Conservation (phyloP, 176 grass and related monocot genomes). For the Musa acuminata region DNA sequence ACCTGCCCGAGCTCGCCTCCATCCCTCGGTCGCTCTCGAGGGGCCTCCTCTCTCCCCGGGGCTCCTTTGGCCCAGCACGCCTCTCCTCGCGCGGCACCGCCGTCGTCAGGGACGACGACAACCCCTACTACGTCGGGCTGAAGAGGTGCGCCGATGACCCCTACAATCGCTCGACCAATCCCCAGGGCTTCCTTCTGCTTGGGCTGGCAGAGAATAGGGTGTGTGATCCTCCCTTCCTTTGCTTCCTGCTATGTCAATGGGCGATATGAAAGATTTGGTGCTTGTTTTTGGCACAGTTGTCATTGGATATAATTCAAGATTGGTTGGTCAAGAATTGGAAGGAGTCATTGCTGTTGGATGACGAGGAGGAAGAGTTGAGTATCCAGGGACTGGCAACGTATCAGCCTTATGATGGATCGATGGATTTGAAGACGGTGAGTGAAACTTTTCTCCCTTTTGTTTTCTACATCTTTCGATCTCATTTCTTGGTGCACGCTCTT, state of each 20-base stretch:
- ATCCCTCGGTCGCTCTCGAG: conserved; percentile 59
- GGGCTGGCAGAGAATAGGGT: conserved; percentile 86
- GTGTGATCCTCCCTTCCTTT: background rate
- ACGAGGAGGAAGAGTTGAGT: conserved; percentile 31
- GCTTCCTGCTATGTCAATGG: background rate
- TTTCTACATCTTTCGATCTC: background rate
- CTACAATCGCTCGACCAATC: conserved; percentile 42
- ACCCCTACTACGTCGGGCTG: conserved; percentile 74
- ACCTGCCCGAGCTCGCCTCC: background rate
- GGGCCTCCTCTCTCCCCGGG: conserved; percentile 53
- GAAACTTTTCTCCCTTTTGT: background rate
- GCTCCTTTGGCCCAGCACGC: background rate
- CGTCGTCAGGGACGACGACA: conserved; percentile 45
- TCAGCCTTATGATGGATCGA: conserved; percentile 65
- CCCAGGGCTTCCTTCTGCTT: conserved; percentile 62
- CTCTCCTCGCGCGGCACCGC: conserved; percentile 49
- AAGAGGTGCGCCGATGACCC: conserved; percentile 47
- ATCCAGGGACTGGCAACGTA: conserved; percentile 74
- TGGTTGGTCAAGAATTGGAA: conserved; percentile 65
- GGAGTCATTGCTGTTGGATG: conserved; percentile 27
- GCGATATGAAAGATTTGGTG: background rate
- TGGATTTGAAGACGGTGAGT: conserved; percentile 87
- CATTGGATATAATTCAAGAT: conserved; percentile 67
- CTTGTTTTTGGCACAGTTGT: conserved; percentile 38
- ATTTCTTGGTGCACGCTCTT: background rate